Conservation (phyloP, 75 land plant species). For the Pinus tabuliformis region DNA sequence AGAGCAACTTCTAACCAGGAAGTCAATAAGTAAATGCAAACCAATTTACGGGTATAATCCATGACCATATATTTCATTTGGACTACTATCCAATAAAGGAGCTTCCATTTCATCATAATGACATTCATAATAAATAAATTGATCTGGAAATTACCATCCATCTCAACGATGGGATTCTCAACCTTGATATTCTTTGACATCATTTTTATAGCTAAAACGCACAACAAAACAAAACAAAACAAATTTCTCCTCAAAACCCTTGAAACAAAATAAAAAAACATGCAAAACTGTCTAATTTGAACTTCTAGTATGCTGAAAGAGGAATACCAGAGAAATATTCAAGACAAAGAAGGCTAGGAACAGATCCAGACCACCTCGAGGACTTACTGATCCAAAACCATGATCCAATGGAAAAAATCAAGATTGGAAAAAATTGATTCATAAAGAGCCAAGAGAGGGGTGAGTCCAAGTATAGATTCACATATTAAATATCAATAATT, state of each 20-base stretch:
- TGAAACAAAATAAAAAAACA: not conserved
- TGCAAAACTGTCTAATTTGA: not conserved
- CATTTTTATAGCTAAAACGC: constrained; percentile 26
- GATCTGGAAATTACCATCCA: constrained; percentile 68
- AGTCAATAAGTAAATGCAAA: not conserved
- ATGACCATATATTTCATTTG: no score
- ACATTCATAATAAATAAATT: not conserved
- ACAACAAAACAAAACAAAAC: not conserved
- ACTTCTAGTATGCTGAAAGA: not conserved
- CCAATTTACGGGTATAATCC: not conserved
- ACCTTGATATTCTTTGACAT: constrained; percentile 57
- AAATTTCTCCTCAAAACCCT: no score
- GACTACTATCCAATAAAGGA: no score
- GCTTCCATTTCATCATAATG: no score
- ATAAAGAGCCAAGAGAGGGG: not conserved
- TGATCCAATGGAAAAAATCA: not conserved
- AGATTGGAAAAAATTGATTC: not conserved
- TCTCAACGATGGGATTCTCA: constrained; percentile 89
- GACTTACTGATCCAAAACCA: not conserved
- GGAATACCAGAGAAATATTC: not conserved
- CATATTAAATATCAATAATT: not conserved
- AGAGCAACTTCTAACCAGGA: not conserved
- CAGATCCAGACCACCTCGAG: not conserved
- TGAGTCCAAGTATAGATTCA: no score
- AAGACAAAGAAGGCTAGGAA: no score